A percentile compares a stretch with the other conserved stretches of the same genome.
Evolutionary conservation across 2,329 filamentous ascomycete species (phyloP).

Genomic region (Sclerotinia nivalis): DNA sequence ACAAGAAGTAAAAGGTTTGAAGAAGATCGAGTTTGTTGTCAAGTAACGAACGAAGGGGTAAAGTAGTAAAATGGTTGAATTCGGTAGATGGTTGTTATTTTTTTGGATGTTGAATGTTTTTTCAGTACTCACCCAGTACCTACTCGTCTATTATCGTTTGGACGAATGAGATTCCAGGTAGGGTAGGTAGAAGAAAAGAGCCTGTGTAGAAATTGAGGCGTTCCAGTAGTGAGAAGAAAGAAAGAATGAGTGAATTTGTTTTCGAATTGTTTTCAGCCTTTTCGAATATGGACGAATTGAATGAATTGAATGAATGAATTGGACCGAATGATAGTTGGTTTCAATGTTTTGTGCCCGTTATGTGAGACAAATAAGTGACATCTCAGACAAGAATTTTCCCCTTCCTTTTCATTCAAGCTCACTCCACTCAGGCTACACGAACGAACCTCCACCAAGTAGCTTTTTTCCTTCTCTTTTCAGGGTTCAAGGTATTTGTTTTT

Average conservation of each 20-base stretch:
- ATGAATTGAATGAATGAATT: neutral
- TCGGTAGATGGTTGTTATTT: neutral
- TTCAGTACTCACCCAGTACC: too few species aligned
- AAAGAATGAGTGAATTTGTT: conserved; percentile 4
- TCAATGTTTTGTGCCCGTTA: conserved; percentile 8
- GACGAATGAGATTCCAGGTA: conserved; percentile 7
- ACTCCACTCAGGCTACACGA: neutral
- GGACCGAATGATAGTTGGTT: neutral
- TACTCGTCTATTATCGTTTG: neutral
- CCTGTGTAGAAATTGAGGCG: neutral
- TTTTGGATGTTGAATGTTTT: neutral
- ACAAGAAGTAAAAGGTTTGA: conserved; percentile 17
- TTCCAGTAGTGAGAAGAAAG: neutral
- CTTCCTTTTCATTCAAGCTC: neutral
- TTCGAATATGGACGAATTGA: neutral
- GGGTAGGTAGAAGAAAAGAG: neutral
- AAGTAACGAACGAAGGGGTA: conserved; percentile 10
- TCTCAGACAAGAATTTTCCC: conserved; percentile 1
- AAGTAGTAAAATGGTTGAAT: neutral
- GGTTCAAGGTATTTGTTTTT: conserved; percentile 4
- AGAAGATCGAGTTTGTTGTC: conserved; percentile 24
- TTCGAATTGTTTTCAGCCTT: neutral
- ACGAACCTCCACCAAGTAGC: neutral
- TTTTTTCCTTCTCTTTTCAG: neutral
- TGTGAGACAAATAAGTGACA: conserved; percentile 13